A percentile compares a stretch with the other conserved stretches of the same genome.
Conservation (phyloP, 495 filamentous ascomycete species). For the Glonium stellatum region DNA sequence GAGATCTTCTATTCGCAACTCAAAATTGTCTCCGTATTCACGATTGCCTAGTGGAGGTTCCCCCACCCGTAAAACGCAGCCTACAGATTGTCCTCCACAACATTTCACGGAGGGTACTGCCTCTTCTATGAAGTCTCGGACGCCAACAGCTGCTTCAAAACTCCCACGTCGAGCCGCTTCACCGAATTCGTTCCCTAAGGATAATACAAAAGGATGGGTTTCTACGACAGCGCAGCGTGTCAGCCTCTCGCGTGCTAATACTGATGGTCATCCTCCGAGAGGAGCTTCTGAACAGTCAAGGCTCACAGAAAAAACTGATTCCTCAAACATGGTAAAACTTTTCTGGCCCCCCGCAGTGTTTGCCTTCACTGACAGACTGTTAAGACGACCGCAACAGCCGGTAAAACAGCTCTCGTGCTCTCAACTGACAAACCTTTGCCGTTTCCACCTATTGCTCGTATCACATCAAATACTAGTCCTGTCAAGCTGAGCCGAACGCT, state of each 20-base stretch:
- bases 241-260: neutral
- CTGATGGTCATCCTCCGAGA: neutral
- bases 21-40: neutral
- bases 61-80: neutral
- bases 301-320: neutral
- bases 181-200: neutral
- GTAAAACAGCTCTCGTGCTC: neutral
- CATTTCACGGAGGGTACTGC: neutral
- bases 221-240: neutral
- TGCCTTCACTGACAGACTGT: neutral
- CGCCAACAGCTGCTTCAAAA: neutral
- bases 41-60: neutral
- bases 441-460: slow-evolving; percentile 13
- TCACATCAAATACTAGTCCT: slow-evolving; percentile 14
- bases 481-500: slow-evolving; percentile 16
- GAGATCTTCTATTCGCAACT: neutral
- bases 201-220: neutral
- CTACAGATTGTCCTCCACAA: neutral
- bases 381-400: neutral
- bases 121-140: neutral
- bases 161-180: neutral
- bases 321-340: neutral
- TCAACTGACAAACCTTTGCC: slow-evolving; percentile 17
- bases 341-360: neutral
- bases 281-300: neutral